phyloP scores from a whole-genome alignment of 345 rosid species.

The Salix exigua region DNA sequence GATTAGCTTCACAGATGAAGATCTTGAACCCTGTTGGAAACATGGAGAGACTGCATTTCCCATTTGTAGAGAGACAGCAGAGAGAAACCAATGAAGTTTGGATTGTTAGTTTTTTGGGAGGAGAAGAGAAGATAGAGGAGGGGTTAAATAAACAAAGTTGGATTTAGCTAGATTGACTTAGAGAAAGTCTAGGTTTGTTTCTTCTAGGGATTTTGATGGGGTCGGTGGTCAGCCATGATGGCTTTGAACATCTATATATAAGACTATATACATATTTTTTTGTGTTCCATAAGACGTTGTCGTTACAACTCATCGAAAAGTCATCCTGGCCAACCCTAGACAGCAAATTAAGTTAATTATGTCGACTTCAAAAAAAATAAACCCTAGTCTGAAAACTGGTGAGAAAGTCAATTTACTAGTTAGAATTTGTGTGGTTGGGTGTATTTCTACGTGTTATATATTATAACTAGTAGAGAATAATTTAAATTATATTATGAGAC shows the following conservation, averaged over 20 bases:
- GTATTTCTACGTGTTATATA: too few species aligned
- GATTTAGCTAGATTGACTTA: slow-evolving; percentile 17
- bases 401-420: neutral
- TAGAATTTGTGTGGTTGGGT: too few species aligned
- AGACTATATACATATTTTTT: too few species aligned
- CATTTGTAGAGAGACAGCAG: slow-evolving; percentile 32
- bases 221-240: slow-evolving; percentile 60
- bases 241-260: slow-evolving; percentile 29
- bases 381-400: neutral
- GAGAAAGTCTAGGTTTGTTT: slow-evolving; percentile 26
- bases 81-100: neutral
- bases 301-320: neutral
- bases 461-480: too few species aligned
- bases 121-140: neutral
- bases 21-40: slow-evolving; percentile 10
- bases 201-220: slow-evolving; percentile 6
- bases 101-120: neutral
- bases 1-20: slow-evolving; percentile 39
- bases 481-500: too few species aligned
- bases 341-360: neutral
- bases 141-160: neutral
- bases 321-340: neutral
- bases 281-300: neutral
- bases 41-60: slow-evolving; percentile 45
- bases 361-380: neutral